Base-by-base conservation (phyloP, 2,329 filamentous ascomycete genomes). In the Incumbomyces lentus region DNA sequence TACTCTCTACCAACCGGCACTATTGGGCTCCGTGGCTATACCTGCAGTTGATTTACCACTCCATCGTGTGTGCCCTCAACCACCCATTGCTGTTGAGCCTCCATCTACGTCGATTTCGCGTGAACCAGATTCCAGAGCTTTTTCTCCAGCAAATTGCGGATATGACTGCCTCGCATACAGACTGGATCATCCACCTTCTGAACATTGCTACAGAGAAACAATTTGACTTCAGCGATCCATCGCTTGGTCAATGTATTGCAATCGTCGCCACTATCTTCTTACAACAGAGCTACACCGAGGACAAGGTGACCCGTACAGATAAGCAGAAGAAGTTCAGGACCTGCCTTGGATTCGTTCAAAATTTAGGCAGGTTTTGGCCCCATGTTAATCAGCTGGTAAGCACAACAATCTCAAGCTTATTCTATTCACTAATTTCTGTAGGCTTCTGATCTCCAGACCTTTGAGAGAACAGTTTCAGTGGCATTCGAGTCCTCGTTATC, bases 11-110 rank as follows among this genome's bases (percentile, higher is more conserved):
- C 0, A 64, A 69, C 42, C 62, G 72, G 16, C 66, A 70, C 38
- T 76, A 75, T 49, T 76, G 73, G 73, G 70, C 68, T 0, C 71
- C 73, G 0, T 76, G 70, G 67, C 62, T 76, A 7, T 63, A 74
- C 44, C 66, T 71, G 26, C 73, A 76, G 49, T 69, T 75, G 48
- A 58, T 75, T 12, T 75, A 75, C 50, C 70, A 74, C 45, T 70
- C 71, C 0, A 74, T 73, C 34, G 63, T 74, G 1, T 75, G 71
- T 49, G 64, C 75, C 1, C 60, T 76, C 7, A 76, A 76, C 43
- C 73, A 76, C 48, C 73, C 73, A 0, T 65, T 76, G n/a, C 58
- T 76, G 2, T 57, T 76, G 3, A 75, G 72, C 0, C 60, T 75
- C 32, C 64, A 71, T n/a, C 62, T 76, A 2, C 66, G 70, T n/a